phyloP scores from a whole-genome alignment of 2,329 filamentous ascomycete genomes.

The Fusarium udum region DNA sequence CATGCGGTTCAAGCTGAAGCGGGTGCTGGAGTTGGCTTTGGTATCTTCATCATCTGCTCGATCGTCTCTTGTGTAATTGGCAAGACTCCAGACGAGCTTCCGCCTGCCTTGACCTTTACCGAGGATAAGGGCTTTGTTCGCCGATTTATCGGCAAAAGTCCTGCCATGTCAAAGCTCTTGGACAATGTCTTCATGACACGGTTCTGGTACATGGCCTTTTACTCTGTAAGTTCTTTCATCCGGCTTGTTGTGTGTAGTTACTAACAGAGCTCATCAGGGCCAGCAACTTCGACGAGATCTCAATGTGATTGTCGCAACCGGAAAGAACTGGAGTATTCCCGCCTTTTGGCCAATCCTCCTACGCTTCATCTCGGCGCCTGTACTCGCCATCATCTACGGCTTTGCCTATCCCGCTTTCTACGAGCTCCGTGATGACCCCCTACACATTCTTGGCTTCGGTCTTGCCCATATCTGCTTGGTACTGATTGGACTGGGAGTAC shows the following conservation, averaged over 20 bases:
- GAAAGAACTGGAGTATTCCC: slow-evolving; percentile 66
- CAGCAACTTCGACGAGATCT: slow-evolving; percentile 66
- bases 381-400: slow-evolving; percentile 61
- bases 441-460: slow-evolving; percentile 61
- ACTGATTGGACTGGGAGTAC: slow-evolving; percentile 57
- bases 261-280: slow-evolving; percentile 50
- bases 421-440: slow-evolving; percentile 57
- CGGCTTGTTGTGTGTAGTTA: background rate
- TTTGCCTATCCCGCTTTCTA: slow-evolving; percentile 63
- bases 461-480: slow-evolving; percentile 59
- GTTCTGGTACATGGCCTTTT: slow-evolving; percentile 65
- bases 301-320: slow-evolving; percentile 62
- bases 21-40: slow-evolving; percentile 62
- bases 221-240: slow-evolving; percentile 57
- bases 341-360: slow-evolving; percentile 60
- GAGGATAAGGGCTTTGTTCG: slow-evolving; percentile 47
- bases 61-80: slow-evolving; percentile 53
- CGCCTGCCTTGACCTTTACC: slow-evolving; percentile 56
- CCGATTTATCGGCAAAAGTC: slow-evolving; percentile 45
- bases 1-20: slow-evolving; percentile 56
- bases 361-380: slow-evolving; percentile 60
- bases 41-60: slow-evolving; percentile 57
- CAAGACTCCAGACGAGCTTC: slow-evolving; percentile 51
- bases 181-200: slow-evolving; percentile 49
- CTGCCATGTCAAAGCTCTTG: slow-evolving; percentile 45